A percentile compares a stretch with the other conserved stretches of the same genome.
These are phyloP conservation scores for Pezicula rhizophila DNA, from an alignment of 2,329 filamentous ascomycete species.

Conservation along the genomic window DNA sequence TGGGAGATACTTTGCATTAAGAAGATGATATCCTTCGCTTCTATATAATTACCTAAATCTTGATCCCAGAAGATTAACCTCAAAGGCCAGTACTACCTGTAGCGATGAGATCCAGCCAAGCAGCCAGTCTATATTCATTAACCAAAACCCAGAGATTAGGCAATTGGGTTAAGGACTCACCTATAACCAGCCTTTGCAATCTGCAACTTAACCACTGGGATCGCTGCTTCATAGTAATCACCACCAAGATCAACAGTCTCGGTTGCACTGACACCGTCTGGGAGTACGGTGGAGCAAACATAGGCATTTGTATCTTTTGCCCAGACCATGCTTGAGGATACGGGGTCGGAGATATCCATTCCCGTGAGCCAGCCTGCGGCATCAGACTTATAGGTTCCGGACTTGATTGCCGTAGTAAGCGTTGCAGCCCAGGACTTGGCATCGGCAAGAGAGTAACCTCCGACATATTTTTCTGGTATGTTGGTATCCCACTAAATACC, in stretches of 20 bases:
- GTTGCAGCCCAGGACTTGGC: slow-evolving; percentile 51
- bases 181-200: slow-evolving; percentile 64
- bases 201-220: slow-evolving; percentile 56
- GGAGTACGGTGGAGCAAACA: slow-evolving; percentile 56
- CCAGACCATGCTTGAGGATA: slow-evolving; percentile 47
- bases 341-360: slow-evolving; percentile 12
- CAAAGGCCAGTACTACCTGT: slow-evolving; percentile 9
- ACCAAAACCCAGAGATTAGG: neutral
- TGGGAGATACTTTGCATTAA: too few relatives aligned
- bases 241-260: slow-evolving; percentile 51
- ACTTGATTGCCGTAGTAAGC: slow-evolving; percentile 47
- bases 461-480: slow-evolving; percentile 59
- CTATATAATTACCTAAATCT: too few relatives aligned
- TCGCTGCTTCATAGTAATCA: slow-evolving; percentile 57
- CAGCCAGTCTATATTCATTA: slow-evolving; percentile 39
- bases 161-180: neutral
- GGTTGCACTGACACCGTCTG: slow-evolving; percentile 52
- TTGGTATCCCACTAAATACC: slow-evolving; percentile 43
- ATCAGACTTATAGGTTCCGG: slow-evolving; percentile 44
- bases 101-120: slow-evolving; percentile 61
- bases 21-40: too few relatives aligned
- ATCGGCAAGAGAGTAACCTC: slow-evolving; percentile 42
- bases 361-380: slow-evolving; percentile 14
- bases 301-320: slow-evolving; percentile 57
- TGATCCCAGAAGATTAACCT: neutral